These are phyloP conservation scores for Trichosporon asahii DNA, from an alignment of 1,284 basidiomycete species.

Conservation along the genomic window DNA sequence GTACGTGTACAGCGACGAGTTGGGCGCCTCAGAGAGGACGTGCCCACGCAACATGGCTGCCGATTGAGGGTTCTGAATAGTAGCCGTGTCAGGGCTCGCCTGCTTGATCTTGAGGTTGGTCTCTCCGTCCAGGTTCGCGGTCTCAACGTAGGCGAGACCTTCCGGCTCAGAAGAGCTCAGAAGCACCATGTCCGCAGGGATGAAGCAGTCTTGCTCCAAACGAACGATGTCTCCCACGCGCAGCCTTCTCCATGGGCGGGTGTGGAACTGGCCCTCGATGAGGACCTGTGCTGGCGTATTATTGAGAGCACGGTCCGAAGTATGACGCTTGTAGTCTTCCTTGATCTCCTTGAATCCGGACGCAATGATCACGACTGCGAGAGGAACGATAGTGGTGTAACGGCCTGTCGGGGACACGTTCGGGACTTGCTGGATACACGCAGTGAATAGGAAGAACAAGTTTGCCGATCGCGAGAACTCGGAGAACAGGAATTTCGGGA, in stretches of 20 bases:
- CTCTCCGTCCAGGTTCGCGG: conserved; percentile 94
- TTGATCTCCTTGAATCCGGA: conserved; percentile 96
- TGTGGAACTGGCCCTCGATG: conserved; percentile 62
- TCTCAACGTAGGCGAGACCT: conserved; percentile 95
- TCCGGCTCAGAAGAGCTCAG: conserved; percentile 91
- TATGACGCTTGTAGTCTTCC: conserved; percentile 91
- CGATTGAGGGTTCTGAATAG: conserved; percentile 71
- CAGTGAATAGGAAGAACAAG: conserved; percentile 97
- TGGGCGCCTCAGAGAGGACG: conserved; percentile 90
- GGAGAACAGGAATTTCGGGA: conserved; percentile 88
- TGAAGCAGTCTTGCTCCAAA: conserved; percentile 87
- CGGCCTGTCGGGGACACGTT: conserved; percentile 93
- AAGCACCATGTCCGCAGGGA: conserved; percentile 90
- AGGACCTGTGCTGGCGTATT: conserved; percentile 77
- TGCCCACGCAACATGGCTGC: conserved; percentile 74
- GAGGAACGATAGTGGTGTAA: conserved; percentile 92
- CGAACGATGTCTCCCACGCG: conserved; percentile 89
- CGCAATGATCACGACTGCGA: conserved; percentile 83
- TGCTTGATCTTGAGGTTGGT: conserved; percentile 99
- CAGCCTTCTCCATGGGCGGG: conserved; percentile 83
- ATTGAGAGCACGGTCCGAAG: conserved; percentile 90
- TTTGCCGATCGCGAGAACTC: conserved; percentile 84
- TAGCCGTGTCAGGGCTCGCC: conserved; percentile 75
- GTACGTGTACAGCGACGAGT: conserved; percentile 95
- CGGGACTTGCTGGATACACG: conserved; percentile 96